Evolutionary conservation across 2,329 filamentous ascomycete genomes (phyloP).

Genomic region (Pseudogymnoascus sp.): DNA sequence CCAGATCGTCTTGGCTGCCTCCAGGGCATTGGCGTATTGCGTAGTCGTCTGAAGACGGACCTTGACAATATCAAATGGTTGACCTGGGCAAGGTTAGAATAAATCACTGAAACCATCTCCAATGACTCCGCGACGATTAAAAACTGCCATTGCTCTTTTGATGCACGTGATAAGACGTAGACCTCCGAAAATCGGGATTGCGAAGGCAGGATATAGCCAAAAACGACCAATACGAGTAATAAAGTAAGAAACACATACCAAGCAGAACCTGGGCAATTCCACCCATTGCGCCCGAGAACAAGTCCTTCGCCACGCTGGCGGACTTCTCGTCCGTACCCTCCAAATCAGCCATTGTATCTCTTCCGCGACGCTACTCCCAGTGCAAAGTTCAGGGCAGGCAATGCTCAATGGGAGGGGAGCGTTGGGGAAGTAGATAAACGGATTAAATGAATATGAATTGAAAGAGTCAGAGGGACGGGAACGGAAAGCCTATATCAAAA

Average conservation of each 20-base stretch:
- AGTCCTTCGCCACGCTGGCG: conserved; percentile 54
- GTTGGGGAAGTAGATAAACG: background rate
- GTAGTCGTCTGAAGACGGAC: conserved; percentile 87
- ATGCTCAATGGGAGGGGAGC: conserved; percentile 1
- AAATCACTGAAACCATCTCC: conserved; percentile 5
- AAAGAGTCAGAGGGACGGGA: background rate
- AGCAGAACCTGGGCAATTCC: conserved; percentile 90
- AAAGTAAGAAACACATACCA: conserved; percentile 48
- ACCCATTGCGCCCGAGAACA: conserved; percentile 82
- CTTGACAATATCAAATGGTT: conserved; percentile 88
- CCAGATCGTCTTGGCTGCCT: conserved; percentile 77
- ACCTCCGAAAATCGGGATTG: background rate
- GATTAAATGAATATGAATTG: background rate
- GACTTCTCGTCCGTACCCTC: background rate
- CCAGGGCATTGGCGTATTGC: conserved; percentile 70
- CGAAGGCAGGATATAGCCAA: background rate
- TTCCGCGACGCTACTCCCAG: conserved; percentile 5
- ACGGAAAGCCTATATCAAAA: conserved; percentile 4
- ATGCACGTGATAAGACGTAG: background rate
- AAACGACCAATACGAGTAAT: conserved; percentile 8
- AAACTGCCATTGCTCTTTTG: background rate
- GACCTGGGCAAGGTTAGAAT: conserved; percentile 38
- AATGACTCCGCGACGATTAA: conserved; percentile 8
- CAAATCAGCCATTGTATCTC: conserved; percentile 1
- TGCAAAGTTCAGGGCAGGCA: conserved; percentile 4